Evolutionary conservation across 805 yeast species (phyloP).

Genomic region (Debaryomyces prosopidis): DNA sequence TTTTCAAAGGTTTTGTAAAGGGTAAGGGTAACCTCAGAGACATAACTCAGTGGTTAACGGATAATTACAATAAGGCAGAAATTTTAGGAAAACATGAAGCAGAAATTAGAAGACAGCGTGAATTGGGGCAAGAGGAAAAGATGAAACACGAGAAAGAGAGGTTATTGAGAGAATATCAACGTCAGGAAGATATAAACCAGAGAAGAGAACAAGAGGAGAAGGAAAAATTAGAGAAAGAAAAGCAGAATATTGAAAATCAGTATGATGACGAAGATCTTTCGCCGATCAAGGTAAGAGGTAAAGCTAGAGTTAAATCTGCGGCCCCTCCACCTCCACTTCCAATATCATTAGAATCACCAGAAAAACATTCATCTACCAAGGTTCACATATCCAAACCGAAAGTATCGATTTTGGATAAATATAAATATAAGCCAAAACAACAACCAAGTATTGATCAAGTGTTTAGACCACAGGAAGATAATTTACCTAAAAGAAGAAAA

Average conservation of each 20-base stretch:
- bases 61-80: constrained; percentile 29
- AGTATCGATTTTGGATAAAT: constrained; percentile 44
- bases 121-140: constrained; percentile 10
- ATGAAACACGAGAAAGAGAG: constrained; percentile 13
- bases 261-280: constrained; percentile 36
- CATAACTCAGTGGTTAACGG: constrained; percentile 37
- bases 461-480: constrained; percentile 9
- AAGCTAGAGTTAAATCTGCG: constrained; percentile 26
- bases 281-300: constrained; percentile 35
- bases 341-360: constrained; percentile 6
- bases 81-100: constrained; percentile 20
- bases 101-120: constrained; percentile 9
- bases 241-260: constrained; percentile 4
- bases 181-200: constrained; percentile 9
- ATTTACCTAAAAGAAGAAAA: constrained; percentile 29
- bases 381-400: constrained; percentile 41
- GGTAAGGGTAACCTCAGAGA: constrained; percentile 44
- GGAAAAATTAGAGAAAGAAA: constrained; percentile 4
- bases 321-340: constrained; percentile 18
- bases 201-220: constrained; percentile 6
- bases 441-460: constrained; percentile 32
- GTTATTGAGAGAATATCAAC: constrained; percentile 16
- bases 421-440: constrained; percentile 30
- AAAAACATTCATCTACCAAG: constrained; percentile 28
- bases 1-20: constrained; percentile 42